These are phyloP conservation scores for Chlamydomonas sphaeroides DNA, from an alignment of 139 green algal genomes.

Conservation along the genomic window DNA sequence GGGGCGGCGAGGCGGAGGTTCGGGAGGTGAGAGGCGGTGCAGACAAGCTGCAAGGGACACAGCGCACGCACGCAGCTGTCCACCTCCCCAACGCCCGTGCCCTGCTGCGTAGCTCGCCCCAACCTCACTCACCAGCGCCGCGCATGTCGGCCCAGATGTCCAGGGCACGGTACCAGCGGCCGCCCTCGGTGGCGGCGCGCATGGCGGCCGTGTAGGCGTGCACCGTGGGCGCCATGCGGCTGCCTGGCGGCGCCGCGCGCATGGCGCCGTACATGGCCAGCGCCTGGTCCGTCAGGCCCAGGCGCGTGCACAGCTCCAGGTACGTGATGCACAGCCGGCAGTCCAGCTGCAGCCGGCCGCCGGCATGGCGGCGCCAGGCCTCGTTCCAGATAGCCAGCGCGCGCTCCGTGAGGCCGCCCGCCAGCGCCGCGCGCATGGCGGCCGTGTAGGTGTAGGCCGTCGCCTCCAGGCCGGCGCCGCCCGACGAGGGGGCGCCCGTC, in stretches of 20 bases:
- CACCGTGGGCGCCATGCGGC: constrained; percentile 75
- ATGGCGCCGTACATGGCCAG: constrained; percentile 79
- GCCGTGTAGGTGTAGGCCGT: constrained; percentile 91
- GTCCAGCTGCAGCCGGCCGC: constrained; percentile 56
- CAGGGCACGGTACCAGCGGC: constrained; percentile 69
- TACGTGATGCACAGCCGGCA: constrained; percentile 84
- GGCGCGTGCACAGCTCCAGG: constrained; percentile 80
- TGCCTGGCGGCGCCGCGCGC: constrained; percentile 53
- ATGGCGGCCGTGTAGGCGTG: constrained; percentile 91
- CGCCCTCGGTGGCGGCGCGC: constrained; percentile 83
- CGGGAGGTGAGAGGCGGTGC: no score
- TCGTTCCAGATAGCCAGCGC: constrained; percentile 53
- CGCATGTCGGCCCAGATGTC: constrained; percentile 88
- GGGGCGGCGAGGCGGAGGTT: no score
- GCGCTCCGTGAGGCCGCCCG: constrained; percentile 70
- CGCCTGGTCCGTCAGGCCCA: constrained; percentile 74
- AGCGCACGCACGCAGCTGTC: no score
- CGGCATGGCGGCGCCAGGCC: constrained; percentile 13
- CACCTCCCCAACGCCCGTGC: background rate
- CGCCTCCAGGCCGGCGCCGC: constrained; percentile 73
- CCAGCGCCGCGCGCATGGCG: constrained; percentile 85
- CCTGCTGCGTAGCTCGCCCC: no score
- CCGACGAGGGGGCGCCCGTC: constrained; percentile 51
- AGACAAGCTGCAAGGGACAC: no score
- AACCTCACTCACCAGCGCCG: constrained; percentile 45